Evolutionary conservation across 2,329 filamentous ascomycete genomes (phyloP), one percentile per base, ranked within the genome.

Genomic region (Beauveria brongniartii): DNA sequence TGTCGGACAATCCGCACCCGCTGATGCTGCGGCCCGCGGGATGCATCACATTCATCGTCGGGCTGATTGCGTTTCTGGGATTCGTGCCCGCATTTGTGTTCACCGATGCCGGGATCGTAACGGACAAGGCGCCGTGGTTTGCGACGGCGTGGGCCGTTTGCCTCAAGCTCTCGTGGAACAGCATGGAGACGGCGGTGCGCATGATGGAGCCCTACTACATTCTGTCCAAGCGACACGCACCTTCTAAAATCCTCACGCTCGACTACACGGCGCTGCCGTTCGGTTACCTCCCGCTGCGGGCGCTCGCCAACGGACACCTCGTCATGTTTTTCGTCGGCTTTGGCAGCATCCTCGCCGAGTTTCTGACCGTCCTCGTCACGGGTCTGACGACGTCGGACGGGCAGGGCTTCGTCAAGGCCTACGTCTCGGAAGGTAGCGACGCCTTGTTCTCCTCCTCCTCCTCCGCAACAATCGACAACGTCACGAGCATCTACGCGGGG

Each of bases 201-300:
- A 86, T 90, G 80, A 83, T 90, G 71, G 87, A 91, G 70, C 88
- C 88, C 2, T 91, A 88, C 68, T 89, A 87, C 69, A 82, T 89
- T 62, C 80, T 91, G 2, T 87, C 83, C 16, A 78, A 78, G 57
- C 81, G 88, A 3, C 82, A 88, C 64, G 87, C 88, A 3, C 82
- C 85, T 0, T 77, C 87, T 7, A 82, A 80, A 65, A 87, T 84
- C 2, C 79, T 91, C 7, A 86, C 84, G 0, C 80, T 91, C 10
- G 88, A 91, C 71, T 91, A 91, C 71, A 88, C 86, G 0, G 86
- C 86, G 30, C 82, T 89, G 66, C 86, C 88, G 5, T 89, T 89
- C 58, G 83, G 83, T 3, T 85, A 81, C 71, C 79, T 89, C 24
- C 83, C 86, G 0, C 66, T 88, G 51, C 78, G 80, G 62, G 87